Conservation (phyloP, 1,284 basidiomycete species). For the Sporisorium iseilematis-ciliati region DNA sequence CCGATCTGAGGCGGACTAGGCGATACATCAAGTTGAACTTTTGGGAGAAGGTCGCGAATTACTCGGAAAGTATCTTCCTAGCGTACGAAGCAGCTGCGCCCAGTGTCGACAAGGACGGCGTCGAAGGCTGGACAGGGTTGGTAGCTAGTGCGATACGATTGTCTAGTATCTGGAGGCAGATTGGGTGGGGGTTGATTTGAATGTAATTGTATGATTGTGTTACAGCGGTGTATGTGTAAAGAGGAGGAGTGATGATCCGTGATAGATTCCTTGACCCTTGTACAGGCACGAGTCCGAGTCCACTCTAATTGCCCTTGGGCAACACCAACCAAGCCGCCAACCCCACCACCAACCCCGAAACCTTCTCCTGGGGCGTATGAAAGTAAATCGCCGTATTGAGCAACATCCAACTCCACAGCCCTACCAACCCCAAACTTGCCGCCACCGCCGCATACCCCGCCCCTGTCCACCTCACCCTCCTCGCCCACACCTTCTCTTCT, state of each 20-base stretch:
- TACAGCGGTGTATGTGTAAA: background rate
- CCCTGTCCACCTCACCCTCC: slow-evolving; percentile 9
- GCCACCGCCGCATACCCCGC: slow-evolving; percentile 31
- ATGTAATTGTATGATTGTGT: background rate
- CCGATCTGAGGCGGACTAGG: slow-evolving; percentile 24
- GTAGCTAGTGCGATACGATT: slow-evolving; percentile 47
- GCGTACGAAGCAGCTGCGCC: slow-evolving; percentile 50
- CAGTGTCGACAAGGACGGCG: slow-evolving; percentile 45
- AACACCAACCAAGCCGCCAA: slow-evolving; percentile 55
- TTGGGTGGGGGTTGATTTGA: slow-evolving; percentile 23
- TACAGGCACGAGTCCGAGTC: no score
- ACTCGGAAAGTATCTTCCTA: slow-evolving; percentile 46
- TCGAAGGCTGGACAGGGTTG: slow-evolving; percentile 50
- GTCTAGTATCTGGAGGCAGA: slow-evolving; percentile 30
- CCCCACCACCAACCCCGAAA: slow-evolving; percentile 76
- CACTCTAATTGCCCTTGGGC: slow-evolving; percentile 45
- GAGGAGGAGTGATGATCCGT: background rate
- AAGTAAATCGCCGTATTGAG: slow-evolving; percentile 89
- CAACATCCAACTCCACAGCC: slow-evolving; percentile 80
- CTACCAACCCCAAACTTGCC: slow-evolving; percentile 74
- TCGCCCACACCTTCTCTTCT: background rate
- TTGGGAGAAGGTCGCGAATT: slow-evolving; percentile 39
- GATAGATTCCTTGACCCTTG: no score
- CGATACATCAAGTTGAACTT: slow-evolving; percentile 24
- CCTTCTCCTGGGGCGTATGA: slow-evolving; percentile 87